Percentiles rank a stretch among this genome's conserved stretches.
Conservation (phyloP, 2,329 filamentous ascomycete species). For the Tympanopsis confertula region DNA sequence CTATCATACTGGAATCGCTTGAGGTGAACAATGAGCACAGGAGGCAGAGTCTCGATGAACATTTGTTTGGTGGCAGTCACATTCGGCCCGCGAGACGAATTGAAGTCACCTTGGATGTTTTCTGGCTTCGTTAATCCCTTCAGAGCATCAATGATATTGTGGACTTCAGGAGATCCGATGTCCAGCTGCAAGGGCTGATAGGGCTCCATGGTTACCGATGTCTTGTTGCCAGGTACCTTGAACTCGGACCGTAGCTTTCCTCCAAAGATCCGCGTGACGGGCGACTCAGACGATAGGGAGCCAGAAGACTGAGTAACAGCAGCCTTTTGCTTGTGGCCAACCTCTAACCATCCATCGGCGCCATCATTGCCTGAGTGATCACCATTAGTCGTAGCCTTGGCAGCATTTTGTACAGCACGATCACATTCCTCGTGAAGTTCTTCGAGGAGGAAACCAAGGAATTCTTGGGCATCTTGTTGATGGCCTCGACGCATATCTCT, state of each 20-base stretch:
- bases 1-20: constrained; percentile 97
- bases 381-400: constrained; percentile 23
- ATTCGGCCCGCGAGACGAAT: constrained; percentile 64
- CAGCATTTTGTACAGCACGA: constrained; percentile 52
- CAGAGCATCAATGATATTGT: constrained; percentile 84
- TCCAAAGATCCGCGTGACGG: constrained; percentile 88
- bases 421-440: constrained; percentile 88
- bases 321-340: constrained; percentile 81
- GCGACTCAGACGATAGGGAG: constrained; percentile 59
- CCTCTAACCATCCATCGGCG: constrained; percentile 76
- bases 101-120: constrained; percentile 73
- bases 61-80: constrained; percentile 83
- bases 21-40: constrained; percentile 84
- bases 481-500: constrained; percentile 90
- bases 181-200: constrained; percentile 92
- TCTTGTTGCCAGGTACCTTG: constrained; percentile 72
- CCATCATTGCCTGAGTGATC: constrained; percentile 22
- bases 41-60: constrained; percentile 82
- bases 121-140: constrained; percentile 76
- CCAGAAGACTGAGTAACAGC: constrained; percentile 81
- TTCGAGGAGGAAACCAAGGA: constrained; percentile 83
- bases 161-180: constrained; percentile 75
- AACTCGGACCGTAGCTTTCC: constrained; percentile 84
- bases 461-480: constrained; percentile 96
- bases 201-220: constrained; percentile 83